Base-by-base conservation (phyloP, 2,329 filamentous ascomycete genomes). In the Fusarium coffeatum region DNA sequence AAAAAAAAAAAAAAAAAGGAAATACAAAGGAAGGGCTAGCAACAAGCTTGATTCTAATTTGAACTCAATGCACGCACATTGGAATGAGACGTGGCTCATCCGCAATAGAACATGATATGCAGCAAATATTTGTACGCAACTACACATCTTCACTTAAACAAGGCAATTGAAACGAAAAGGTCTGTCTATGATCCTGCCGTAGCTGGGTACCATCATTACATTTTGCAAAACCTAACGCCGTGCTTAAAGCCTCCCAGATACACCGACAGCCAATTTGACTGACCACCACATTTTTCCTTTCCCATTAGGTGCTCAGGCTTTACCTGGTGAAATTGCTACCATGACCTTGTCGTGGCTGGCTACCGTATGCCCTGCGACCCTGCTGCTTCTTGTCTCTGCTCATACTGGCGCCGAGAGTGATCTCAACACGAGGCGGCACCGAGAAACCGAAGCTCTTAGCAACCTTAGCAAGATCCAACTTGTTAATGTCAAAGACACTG, bases 371-470 rank as follows among this genome's bases (percentile, higher is more conserved):
- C 77, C 93, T 83, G 46, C 88, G 87, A 58, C 88, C 86, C 71
- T 88, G 80, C 72, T 88, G 79, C 70, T 85, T 87, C 82, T 91
- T 92, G 68, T 91, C 89, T 69, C 89, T 84, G 75, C 89, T 87
- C 88, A 95, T 87, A 77, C 92, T 93, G n/a, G 92, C 89, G 0
- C 92, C 93, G n/a, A 97, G 83, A 41, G 88, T 88, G 72, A 97
- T 92, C 76, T 97, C 93, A n/a, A 97, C 91, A 48, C 92, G 85
- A 5, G 93, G 93, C 43, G 93, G 92, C 8, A 90, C 89, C 6
- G 86, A 81, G 81, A 97, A 97, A 0, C 93, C 93, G 77, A 96
- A 97, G 72, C 89, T 88, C 85, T 93, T 94, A 47, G 93, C 92
- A 12, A 97, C 89, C 82, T 94, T 95, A 76, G 91, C 87, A 28